Percentiles rank a stretch among this genome's conserved stretches.
Evolutionary conservation across 2,329 filamentous ascomycete species (phyloP).

Genomic region (Elsinoe necatrix): DNA sequence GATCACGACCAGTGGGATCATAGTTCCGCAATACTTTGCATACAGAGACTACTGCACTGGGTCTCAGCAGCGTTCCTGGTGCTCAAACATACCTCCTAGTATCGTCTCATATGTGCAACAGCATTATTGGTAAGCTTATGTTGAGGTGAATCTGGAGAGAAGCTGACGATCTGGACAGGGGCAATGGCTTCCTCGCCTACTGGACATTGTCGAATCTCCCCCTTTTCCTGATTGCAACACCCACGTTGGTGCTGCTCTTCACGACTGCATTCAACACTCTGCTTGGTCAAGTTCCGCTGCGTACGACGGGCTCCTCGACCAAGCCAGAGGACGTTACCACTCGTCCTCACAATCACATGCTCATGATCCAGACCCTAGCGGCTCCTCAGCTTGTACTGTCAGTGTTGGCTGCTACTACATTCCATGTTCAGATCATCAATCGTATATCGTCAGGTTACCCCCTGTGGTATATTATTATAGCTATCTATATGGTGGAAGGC

Average conservation of each 20-base stretch:
- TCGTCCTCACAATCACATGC: not conserved
- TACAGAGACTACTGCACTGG: slow-evolving; percentile 60
- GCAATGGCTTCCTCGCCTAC: slow-evolving; percentile 78
- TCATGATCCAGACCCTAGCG: slow-evolving; percentile 45
- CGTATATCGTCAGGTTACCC: slow-evolving; percentile 82
- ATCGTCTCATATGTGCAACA: slow-evolving; percentile 87
- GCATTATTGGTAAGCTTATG: slow-evolving; percentile 65
- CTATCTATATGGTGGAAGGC: slow-evolving; percentile 33
- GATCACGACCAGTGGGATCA: slow-evolving; percentile 57
- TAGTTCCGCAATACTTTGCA: slow-evolving; percentile 65
- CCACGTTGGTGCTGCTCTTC: slow-evolving; percentile 62
- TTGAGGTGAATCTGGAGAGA: not conserved
- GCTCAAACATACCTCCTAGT: slow-evolving; percentile 61
- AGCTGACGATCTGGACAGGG: slow-evolving; percentile 47
- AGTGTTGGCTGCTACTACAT: slow-evolving; percentile 62
- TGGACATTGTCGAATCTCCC: slow-evolving; percentile 84
- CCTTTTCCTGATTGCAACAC: slow-evolving; percentile 73
- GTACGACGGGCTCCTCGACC: too few relatives aligned
- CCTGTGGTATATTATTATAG: slow-evolving; percentile 79
- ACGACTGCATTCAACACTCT: slow-evolving; percentile 45
- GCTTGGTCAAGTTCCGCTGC: not conserved
- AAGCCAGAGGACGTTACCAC: not conserved
- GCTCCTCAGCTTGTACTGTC: slow-evolving; percentile 65
- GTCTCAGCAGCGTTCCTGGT: slow-evolving; percentile 57
- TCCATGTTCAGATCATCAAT: slow-evolving; percentile 91